A percentile compares a stretch with the other conserved stretches of the same genome.
These are phyloP conservation scores for Ogataea paradorogensis DNA, from an alignment of 805 yeast species.

Conservation along the genomic window DNA sequence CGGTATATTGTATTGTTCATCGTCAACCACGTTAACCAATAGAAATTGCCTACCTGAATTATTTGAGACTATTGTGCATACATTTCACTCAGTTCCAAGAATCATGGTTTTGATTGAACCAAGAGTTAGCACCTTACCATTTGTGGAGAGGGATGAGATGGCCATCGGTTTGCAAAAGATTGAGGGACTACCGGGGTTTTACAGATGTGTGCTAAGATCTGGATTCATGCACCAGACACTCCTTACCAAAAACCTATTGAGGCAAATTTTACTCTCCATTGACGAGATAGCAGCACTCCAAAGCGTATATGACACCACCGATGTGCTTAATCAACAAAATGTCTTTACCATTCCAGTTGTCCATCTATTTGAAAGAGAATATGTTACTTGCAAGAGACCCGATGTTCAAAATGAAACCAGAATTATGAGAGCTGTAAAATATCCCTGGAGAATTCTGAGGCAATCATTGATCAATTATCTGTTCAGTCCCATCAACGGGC, in stretches of 20 bases:
- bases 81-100: slow-evolving; percentile 44
- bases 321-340: slow-evolving; percentile 7
- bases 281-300: slow-evolving; percentile 11
- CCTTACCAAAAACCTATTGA: slow-evolving; percentile 22
- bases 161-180: slow-evolving; percentile 39
- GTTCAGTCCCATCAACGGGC: slow-evolving; percentile 20
- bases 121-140: slow-evolving; percentile 42
- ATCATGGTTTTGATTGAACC: slow-evolving; percentile 43
- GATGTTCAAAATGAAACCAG: slow-evolving; percentile 3
- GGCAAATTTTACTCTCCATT: slow-evolving; percentile 19
- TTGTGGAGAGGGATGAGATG: slow-evolving; percentile 37
- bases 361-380: slow-evolving; percentile 28
- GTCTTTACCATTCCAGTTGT: slow-evolving; percentile 22
- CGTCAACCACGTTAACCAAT: slow-evolving; percentile 35
- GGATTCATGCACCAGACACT: slow-evolving; percentile 46
- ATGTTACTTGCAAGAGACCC: slow-evolving; percentile 16
- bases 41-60: slow-evolving; percentile 47
- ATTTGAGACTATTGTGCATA: slow-evolving; percentile 36
- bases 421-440: not conserved
- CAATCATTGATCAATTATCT: slow-evolving; percentile 14
- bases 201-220: slow-evolving; percentile 45
- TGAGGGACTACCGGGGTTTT: slow-evolving; percentile 41
- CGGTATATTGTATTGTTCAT: slow-evolving; percentile 42
- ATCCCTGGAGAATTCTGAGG: slow-evolving; percentile 7
- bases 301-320: slow-evolving; percentile 10